Base-by-base conservation (phyloP, 306 rosid genomes). In the Biancaea sappan region DNA sequence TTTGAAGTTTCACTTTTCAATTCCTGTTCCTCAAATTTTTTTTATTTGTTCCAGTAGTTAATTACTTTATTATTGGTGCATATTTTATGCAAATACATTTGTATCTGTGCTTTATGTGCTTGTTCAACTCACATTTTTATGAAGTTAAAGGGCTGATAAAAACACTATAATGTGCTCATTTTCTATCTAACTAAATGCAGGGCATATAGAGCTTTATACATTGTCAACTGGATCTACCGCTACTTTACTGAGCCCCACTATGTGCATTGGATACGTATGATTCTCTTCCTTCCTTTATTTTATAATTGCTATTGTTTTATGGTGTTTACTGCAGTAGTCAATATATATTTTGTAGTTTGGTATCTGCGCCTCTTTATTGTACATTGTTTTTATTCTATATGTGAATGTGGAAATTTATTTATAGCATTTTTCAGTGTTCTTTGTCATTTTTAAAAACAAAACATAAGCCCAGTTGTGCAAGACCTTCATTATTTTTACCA, bases 201-300 rank as follows among this genome's bases (percentile, higher is more conserved):
- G 78, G 94, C 89, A 1, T 92, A 92, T 75, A 86, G 96, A 84
- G 92, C 81, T 34, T 78, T 92, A 26, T 92, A 92, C 88, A 88
- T 92, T 44, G 68, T 90, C 74, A 92, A 92, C 83, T 92, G 98
- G 98, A 80, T 88, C 63, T 92, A 87, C 71, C 96, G 98, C 86
- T 92, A 90, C 89, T 90, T 90, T 37, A 90, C 98, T 19, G 98
- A 92, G 85, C 80, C 82, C 25, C 80, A 76, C 81, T 92, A 74
- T 77, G 84, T 90, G 67, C 96, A 87, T 51, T 92, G 94, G 98
- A 92, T 90, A 87, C 85, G 98, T 92, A 90, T 25, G 88, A 41
- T 29, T 48, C 74, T 79, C 76, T 63, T 71, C 50, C 66, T 43
- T 22, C 57, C 56, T 75, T 28, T 60, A 9, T 57, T 76, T 72